phyloP scores from a whole-genome alignment of 2,329 filamentous ascomycete species.

The Paraconiothyrium brasiliense region DNA sequence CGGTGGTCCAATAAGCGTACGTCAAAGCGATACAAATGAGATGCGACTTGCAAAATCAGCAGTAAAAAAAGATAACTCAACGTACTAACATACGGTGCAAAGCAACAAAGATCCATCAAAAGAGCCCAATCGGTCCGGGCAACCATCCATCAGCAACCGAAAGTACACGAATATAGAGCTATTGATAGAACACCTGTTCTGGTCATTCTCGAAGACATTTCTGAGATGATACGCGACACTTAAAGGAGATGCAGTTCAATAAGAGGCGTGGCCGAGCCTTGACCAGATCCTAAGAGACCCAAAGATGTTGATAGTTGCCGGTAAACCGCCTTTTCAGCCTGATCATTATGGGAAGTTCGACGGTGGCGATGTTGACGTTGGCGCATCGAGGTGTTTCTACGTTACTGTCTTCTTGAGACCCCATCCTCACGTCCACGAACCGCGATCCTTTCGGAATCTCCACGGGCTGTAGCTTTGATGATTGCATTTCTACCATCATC shows the following conservation, averaged over 20 bases:
- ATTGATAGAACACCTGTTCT: too few species aligned
- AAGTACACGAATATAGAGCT: too few species aligned
- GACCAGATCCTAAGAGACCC: background rate
- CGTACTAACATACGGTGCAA: too few species aligned
- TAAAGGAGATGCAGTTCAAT: background rate
- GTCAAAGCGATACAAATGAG: too few species aligned
- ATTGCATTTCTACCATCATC: background rate
- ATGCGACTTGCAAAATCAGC: too few species aligned
- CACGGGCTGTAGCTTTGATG: background rate
- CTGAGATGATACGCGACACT: too few species aligned
- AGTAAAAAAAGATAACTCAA: too few species aligned
- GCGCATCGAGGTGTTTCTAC: background rate
- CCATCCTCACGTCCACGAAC: background rate
- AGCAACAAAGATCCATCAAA: too few species aligned
- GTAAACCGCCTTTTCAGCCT: conserved; percentile 3
- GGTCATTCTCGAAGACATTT: too few species aligned
- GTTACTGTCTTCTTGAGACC: background rate
- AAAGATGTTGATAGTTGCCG: conserved; percentile 6
- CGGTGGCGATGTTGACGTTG: conserved; percentile 6
- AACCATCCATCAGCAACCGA: too few species aligned
- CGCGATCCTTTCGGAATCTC: conserved; percentile 8
- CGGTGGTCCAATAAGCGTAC: too few species aligned
- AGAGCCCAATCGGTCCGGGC: too few species aligned
- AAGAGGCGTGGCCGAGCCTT: background rate
- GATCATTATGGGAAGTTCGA: background rate